Conservation (phyloP, 2,329 filamentous ascomycete species). For the Penicillium concentricum region DNA sequence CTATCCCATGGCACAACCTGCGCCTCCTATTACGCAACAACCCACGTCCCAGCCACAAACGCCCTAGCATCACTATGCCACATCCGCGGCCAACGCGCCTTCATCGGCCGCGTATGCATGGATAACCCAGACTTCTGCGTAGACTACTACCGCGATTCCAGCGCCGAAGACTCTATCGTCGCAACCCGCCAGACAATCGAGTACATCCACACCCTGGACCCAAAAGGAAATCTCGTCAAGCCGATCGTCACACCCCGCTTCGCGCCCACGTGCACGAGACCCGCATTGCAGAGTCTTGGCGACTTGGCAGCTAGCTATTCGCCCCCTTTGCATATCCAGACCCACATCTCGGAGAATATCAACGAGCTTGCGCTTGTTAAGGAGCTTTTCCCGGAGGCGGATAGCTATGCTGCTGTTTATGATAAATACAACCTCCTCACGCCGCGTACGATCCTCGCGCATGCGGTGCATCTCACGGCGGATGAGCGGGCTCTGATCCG, state of each 20-base stretch:
- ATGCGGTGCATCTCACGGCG: constrained; percentile 73
- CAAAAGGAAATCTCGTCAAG: constrained; percentile 59
- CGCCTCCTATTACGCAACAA: constrained; percentile 91
- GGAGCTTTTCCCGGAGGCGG: constrained; percentile 63
- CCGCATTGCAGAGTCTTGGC: constrained; percentile 63
- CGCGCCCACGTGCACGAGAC: constrained; percentile 54
- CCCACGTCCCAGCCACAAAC: constrained; percentile 85
- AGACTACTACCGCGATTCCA: constrained; percentile 75
- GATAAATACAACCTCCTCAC: constrained; percentile 70
- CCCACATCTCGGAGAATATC: constrained; percentile 83
- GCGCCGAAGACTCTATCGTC: constrained; percentile 55
- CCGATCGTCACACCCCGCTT: constrained; percentile 76
- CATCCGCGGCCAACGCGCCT: constrained; percentile 77
- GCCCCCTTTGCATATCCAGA: constrained; percentile 68
- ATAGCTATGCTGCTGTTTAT: constrained; percentile 75
- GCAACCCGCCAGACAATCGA: constrained; percentile 61
- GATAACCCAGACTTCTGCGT: constrained; percentile 67
- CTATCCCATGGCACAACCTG: constrained; percentile 90
- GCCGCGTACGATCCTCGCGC: constrained; percentile 74
- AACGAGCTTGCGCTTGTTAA: constrained; percentile 71
- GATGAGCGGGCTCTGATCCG: constrained; percentile 67
- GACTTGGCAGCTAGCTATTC: constrained; percentile 60
- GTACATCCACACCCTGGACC: constrained; percentile 68
- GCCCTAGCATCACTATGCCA: constrained; percentile 82
- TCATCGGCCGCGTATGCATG: constrained; percentile 96